Evolutionary conservation across 148 eudicot genomes (phyloP).

Genomic region (Rhododendron mucronatum): DNA sequence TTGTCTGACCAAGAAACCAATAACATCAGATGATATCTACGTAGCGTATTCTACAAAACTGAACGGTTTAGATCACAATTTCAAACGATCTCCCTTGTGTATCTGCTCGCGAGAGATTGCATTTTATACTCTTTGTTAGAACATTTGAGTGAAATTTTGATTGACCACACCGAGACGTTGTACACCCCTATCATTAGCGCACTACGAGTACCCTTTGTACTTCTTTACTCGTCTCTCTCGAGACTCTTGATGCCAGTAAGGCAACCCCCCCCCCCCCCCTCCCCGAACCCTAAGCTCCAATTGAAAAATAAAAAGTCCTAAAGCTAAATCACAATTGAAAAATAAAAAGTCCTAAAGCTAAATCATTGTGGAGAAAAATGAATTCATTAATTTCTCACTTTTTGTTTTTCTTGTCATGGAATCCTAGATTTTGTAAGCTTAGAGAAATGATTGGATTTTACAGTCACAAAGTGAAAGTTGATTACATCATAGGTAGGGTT

Average conservation of each 20-base stretch:
- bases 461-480: neutral
- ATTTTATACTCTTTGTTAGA: too few species aligned
- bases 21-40: neutral
- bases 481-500: too few species aligned
- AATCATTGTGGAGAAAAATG: neutral
- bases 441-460: neutral
- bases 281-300: neutral
- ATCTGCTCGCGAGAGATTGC: neutral
- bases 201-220: too few species aligned
- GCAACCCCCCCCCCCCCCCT: too few species aligned
- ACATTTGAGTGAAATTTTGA: too few species aligned
- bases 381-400: neutral
- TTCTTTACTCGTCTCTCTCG: too few species aligned
- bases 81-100: too few species aligned
- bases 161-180: neutral
- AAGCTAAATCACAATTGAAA: too few species aligned
- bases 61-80: neutral
- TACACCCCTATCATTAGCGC: too few species aligned
- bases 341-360: neutral
- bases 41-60: too few species aligned
- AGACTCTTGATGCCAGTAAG: too few species aligned
- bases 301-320: too few species aligned
- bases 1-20: neutral
- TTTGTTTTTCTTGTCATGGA: neutral
- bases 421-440: neutral